phyloP scores from a whole-genome alignment of 805 yeast species.

The Blastobotrys americana region DNA sequence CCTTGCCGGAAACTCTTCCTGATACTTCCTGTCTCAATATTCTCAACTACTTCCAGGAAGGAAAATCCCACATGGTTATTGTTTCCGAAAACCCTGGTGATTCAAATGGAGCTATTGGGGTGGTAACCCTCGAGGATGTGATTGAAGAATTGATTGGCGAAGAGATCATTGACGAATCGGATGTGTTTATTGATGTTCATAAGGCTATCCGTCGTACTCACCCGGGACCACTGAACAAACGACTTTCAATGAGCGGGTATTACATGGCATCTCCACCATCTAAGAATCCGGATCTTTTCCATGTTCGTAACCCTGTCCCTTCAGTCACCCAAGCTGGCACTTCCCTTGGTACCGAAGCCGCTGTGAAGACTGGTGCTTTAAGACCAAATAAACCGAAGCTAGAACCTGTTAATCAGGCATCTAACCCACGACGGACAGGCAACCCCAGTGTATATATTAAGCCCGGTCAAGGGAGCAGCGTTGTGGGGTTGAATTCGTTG shows the following conservation, averaged over 20 bases:
- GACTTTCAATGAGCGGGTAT: not conserved
- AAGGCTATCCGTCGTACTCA: slow-evolving; percentile 60
- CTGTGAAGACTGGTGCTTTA: not conserved
- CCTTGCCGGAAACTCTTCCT: slow-evolving; percentile 88
- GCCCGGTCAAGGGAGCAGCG: slow-evolving; percentile 9
- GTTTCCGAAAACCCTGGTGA: slow-evolving; percentile 81
- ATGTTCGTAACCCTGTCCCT: not conserved
- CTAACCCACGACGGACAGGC: slow-evolving; percentile 56
- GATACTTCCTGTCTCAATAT: slow-evolving; percentile 91
- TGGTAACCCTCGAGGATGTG: slow-evolving; percentile 91
- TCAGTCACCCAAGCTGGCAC: slow-evolving; percentile 1
- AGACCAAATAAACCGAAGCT: slow-evolving; percentile 21
- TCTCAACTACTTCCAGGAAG: slow-evolving; percentile 93
- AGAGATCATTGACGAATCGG: slow-evolving; percentile 94
- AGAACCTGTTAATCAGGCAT: slow-evolving; percentile 59
- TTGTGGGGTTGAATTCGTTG: no score
- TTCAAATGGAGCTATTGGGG: slow-evolving; percentile 67
- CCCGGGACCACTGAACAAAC: slow-evolving; percentile 33
- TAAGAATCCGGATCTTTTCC: no score
- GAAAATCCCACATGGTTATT: slow-evolving; percentile 94
- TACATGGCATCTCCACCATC: slow-evolving; percentile 7
- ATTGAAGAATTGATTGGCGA: slow-evolving; percentile 97
- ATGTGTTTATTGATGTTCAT: slow-evolving; percentile 85
- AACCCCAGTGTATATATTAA: slow-evolving; percentile 63
- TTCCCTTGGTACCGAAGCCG: not conserved